Evolutionary conservation across 2,329 filamentous ascomycete genomes (phyloP).

Genomic region (Fusarium irregulare): DNA sequence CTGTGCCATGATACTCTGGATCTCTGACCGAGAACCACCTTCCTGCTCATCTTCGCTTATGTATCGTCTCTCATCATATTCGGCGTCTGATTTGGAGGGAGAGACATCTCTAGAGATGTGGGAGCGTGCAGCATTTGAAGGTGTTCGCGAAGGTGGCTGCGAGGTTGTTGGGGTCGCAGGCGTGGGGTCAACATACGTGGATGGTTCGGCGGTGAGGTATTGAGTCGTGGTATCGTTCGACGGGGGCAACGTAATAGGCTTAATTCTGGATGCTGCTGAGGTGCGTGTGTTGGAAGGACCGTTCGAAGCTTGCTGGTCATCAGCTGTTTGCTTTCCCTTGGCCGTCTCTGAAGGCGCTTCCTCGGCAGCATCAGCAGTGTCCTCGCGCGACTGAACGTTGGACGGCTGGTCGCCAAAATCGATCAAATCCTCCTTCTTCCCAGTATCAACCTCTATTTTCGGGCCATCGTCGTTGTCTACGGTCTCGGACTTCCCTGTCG

Average conservation of each 20-base stretch:
- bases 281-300: constrained; percentile 51
- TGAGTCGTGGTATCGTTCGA: constrained; percentile 53
- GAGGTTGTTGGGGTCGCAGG: constrained; percentile 67
- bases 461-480: constrained; percentile 4
- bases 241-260: constrained; percentile 56
- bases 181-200: constrained; percentile 67
- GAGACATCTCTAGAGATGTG: constrained; percentile 59
- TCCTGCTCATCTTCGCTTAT: constrained; percentile 73
- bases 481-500: constrained; percentile 23
- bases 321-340: constrained; percentile 45
- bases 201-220: constrained; percentile 61
- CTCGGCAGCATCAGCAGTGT: constrained; percentile 6
- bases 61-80: constrained; percentile 67
- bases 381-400: constrained; percentile 7
- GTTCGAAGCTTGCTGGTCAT: constrained; percentile 21
- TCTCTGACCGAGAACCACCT: constrained; percentile 81
- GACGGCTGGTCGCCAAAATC: constrained; percentile 35
- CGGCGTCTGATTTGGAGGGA: constrained; percentile 64
- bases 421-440: constrained; percentile 35
- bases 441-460: not conserved
- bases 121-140: constrained; percentile 65
- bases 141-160: constrained; percentile 68
- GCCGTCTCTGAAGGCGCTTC: constrained; percentile 24
- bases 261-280: constrained; percentile 62
- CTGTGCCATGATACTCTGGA: constrained; percentile 97